Evolutionary conservation across 805 yeast genomes (phyloP).

Genomic region (Candida broadrunensis): DNA sequence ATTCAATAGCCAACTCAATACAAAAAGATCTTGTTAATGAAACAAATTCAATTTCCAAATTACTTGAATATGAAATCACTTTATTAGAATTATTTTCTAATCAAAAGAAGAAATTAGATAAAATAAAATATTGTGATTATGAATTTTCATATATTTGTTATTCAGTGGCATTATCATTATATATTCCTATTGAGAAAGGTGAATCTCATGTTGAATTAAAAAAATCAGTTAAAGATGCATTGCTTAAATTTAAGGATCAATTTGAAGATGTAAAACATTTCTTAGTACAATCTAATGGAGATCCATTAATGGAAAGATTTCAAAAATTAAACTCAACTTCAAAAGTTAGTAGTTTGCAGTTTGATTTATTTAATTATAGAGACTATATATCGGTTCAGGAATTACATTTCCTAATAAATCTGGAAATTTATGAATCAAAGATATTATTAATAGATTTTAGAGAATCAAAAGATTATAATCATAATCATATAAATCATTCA

Average conservation of each 20-base stretch:
- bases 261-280: conserved; percentile 1
- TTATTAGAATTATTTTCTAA: conserved; percentile 33
- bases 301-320: conserved; percentile 1
- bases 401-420: conserved; percentile 10
- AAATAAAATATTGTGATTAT: conserved; percentile 34
- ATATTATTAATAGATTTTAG: conserved; percentile 73
- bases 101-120: conserved; percentile 24
- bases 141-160: conserved; percentile 33
- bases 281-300: not conserved
- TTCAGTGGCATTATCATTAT: conserved; percentile 11
- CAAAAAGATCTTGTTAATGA: not conserved
- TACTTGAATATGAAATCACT: conserved; percentile 25
- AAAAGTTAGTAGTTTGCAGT: not conserved
- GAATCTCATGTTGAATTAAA: conserved; percentile 13
- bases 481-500: conserved; percentile 58
- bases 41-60: conserved; percentile 9
- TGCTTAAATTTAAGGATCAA: conserved; percentile 1
- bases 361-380: conserved; percentile 8
- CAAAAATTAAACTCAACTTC: not conserved
- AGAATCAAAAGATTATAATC: conserved; percentile 54
- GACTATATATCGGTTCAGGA: conserved; percentile 14
- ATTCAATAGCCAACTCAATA: conserved; percentile 1
- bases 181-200: conserved; percentile 5
- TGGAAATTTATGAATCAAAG: not conserved
- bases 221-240: conserved; percentile 13